Evolutionary conservation across 768 basidiomycete genomes (phyloP), one percentile per base, ranked within the genome.

Genomic region (Scleroderma bovista): DNA sequence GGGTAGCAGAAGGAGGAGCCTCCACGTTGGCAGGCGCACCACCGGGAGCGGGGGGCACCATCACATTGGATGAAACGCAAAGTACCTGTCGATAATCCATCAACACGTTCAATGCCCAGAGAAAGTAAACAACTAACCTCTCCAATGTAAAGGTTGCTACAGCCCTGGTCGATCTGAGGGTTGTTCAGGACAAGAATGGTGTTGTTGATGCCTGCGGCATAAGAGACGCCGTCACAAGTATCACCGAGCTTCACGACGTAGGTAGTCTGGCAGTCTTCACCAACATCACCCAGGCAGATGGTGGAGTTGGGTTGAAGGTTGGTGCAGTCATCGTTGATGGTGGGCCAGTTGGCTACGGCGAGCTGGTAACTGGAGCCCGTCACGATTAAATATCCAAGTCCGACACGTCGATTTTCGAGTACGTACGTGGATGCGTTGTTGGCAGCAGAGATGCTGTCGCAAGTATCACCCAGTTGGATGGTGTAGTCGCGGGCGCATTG

Each of bases 61-160:
- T 56, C 11, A 75, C 71, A 13, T 54, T 56, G 19, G 56, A 53
- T 20, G 74, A 67, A 41, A 73, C 72, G 54, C 85, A 87, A 37
- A 88, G 59, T 31, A 82, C 80, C 80, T 79, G 26, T 29, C 9
- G 26, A 38, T 9, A 8, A 8, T 22, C 46, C 7, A 44, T 32
- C 15, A 15, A 24, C 23, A n/a, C 11, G 24, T 16, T 39, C 29
- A 17, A 41, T 40, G 29, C 46, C 2, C 10, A 42, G 2, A 23
- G 19, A 17, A 2, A 12, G 32, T 9, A 39, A 38, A 2, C 16
- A 8, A 71, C 75, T 48, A 44, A 88, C 88, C 79, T 89, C 84
- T 60, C 83, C 86, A 50, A 84, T 60, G 67, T 88, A 88, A 64
- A 91, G 71, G 72, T 89, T 89, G 56, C 57, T 67, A 66, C 81